These are phyloP conservation scores for Saturnispora bothae DNA, from an alignment of 805 yeast genomes.

Conservation along the genomic window DNA sequence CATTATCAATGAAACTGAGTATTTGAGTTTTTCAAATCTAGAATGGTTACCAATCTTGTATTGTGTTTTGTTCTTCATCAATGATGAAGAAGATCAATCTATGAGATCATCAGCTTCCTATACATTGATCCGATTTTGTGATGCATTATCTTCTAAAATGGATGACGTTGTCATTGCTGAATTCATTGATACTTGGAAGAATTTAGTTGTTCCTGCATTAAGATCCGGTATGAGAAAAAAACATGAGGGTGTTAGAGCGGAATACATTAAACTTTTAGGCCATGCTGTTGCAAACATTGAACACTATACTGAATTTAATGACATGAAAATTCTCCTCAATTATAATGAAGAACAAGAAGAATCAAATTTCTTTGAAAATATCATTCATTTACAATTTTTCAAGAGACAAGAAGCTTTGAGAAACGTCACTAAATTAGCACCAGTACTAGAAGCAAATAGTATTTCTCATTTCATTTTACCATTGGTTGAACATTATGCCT, in stretches of 20 bases:
- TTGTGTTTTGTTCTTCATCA: slow-evolving; percentile 57
- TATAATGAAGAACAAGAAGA: slow-evolving; percentile 76
- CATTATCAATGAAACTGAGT: slow-evolving; percentile 47
- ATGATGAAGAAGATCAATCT: slow-evolving; percentile 71
- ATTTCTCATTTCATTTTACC: slow-evolving; percentile 79
- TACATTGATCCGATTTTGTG: slow-evolving; percentile 54
- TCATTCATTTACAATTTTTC: slow-evolving; percentile 74
- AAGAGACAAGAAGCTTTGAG: slow-evolving; percentile 79
- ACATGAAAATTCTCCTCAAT: slow-evolving; percentile 53
- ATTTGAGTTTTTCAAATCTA: slow-evolving; percentile 30
- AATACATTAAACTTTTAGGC: slow-evolving; percentile 55
- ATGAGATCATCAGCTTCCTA: slow-evolving; percentile 69
- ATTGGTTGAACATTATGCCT: slow-evolving; percentile 70
- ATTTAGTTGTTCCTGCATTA: slow-evolving; percentile 51
- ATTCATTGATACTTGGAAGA: slow-evolving; percentile 35
- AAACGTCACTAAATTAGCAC: slow-evolving; percentile 40
- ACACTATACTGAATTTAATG: slow-evolving; percentile 40
- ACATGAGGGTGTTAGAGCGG: slow-evolving; percentile 55
- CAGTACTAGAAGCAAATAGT: slow-evolving; percentile 40
- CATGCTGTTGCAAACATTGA: slow-evolving; percentile 44
- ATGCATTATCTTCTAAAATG: slow-evolving; percentile 32
- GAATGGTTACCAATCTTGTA: slow-evolving; percentile 80
- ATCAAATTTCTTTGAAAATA: slow-evolving; percentile 49
- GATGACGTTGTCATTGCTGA: slow-evolving; percentile 21
- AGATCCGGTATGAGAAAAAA: slow-evolving; percentile 55